Conservation (phyloP, 257 asterid species). For the Prunella vulgaris region DNA sequence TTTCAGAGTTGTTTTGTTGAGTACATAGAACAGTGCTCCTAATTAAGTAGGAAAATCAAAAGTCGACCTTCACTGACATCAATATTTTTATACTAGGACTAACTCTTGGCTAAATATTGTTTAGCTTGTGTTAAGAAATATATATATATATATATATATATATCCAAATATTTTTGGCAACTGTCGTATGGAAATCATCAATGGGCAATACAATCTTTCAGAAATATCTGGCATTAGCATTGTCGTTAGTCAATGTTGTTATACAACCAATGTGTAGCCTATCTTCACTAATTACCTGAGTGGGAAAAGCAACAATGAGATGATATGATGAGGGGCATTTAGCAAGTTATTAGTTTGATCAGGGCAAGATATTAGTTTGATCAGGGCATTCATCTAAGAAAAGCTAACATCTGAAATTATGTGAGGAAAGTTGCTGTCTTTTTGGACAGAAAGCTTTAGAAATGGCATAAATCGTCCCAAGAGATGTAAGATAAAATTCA, state of each 20-base stretch:
- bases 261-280: not conserved
- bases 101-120: not conserved
- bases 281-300: not conserved
- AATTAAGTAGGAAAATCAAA: not conserved
- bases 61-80: not conserved
- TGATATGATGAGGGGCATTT: not conserved
- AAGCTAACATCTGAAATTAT: not conserved
- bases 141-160: too few relatives aligned
- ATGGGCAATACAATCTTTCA: not conserved
- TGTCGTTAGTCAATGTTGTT: not conserved
- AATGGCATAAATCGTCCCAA: not conserved
- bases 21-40: not conserved
- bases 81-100: not conserved
- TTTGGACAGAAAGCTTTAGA: not conserved
- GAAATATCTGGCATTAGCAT: not conserved
- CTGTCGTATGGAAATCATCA: not conserved
- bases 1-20: not conserved
- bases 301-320: not conserved
- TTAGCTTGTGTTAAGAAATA: not conserved
- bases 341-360: not conserved
- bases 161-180: not conserved
- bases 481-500: not conserved
- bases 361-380: not conserved
- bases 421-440: not conserved
- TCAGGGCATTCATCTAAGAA: not conserved